Conservation (phyloP, 345 rosid species). For the Combretum micranthum region DNA sequence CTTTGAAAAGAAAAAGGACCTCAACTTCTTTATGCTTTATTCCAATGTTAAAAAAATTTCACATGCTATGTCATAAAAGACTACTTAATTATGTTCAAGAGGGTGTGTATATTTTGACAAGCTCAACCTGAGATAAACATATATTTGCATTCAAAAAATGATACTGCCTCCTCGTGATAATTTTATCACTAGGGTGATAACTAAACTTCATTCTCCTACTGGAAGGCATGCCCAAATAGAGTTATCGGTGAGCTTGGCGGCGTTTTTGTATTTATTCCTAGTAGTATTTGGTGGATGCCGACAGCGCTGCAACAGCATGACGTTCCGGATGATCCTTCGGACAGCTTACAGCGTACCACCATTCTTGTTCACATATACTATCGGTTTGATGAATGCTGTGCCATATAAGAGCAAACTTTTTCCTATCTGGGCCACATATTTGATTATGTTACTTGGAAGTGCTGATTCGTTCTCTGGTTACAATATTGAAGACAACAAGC, state of each 20-base stretch:
- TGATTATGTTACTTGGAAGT: background rate
- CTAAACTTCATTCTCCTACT: background rate
- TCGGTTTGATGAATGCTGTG: background rate
- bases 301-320: background rate
- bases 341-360: background rate
- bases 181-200: too few species aligned
- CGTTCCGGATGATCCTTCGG: background rate
- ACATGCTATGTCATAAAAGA: too few species aligned
- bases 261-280: background rate
- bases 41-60: too few species aligned
- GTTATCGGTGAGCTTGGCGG: background rate
- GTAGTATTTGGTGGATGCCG: background rate
- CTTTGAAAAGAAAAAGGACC: too few species aligned
- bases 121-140: slow-evolving; percentile 3
- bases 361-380: background rate
- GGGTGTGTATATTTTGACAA: too few species aligned
- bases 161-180: background rate
- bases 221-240: slow-evolving; percentile 2
- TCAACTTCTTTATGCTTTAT: too few species aligned
- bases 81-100: too few species aligned
- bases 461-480: background rate
- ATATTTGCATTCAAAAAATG: background rate
- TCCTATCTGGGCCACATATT: background rate
- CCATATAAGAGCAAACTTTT: background rate
- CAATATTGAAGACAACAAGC: slow-evolving; percentile 1